phyloP scores from a whole-genome alignment of 495 filamentous ascomycete species.

The Hypoxylon cercidicola region DNA sequence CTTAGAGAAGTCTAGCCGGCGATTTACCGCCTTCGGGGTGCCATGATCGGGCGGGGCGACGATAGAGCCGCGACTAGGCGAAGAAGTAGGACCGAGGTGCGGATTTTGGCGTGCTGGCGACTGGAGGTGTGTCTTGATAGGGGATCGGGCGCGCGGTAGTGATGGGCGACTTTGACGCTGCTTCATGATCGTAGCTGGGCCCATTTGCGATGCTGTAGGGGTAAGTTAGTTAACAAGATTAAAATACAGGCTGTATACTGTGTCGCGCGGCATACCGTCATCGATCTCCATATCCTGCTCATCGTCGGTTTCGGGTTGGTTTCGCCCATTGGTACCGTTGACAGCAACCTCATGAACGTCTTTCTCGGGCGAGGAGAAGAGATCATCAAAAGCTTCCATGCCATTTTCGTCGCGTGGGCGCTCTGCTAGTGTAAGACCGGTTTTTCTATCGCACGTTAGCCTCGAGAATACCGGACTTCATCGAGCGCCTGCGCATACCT shows the following conservation, averaged over 20 bases:
- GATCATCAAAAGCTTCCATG: constrained; percentile 81
- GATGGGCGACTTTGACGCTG: constrained; percentile 46
- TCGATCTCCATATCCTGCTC: constrained; percentile 51
- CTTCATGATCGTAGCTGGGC: constrained; percentile 44
- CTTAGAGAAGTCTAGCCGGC: constrained; percentile 56
- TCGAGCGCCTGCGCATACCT: constrained; percentile 49
- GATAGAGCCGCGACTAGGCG: constrained; percentile 49
- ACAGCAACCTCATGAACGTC: constrained; percentile 47
- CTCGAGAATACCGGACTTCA: neutral
- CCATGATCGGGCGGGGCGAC: constrained; percentile 38
- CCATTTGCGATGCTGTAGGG: constrained; percentile 43
- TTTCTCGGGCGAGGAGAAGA: constrained; percentile 90
- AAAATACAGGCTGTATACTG: neutral
- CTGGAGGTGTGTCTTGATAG: constrained; percentile 65
- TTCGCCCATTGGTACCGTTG: constrained; percentile 43
- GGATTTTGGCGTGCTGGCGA: constrained; percentile 65
- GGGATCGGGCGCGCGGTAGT: constrained; percentile 60
- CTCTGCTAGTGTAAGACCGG: constrained; percentile 83
- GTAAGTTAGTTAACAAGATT: constrained; percentile 19
- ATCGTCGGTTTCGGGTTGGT: constrained; percentile 33
- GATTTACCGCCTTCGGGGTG: constrained; percentile 44
- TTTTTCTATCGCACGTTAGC: constrained; percentile 64
- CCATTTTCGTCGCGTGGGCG: constrained; percentile 90
- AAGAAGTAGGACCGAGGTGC: constrained; percentile 56
- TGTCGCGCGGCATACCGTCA: constrained; percentile 36